A percentile compares a stretch with the other conserved stretches of the same genome.
These are phyloP conservation scores for Penicillium crystallinum DNA, from an alignment of 495 filamentous ascomycete genomes.

Conservation along the genomic window DNA sequence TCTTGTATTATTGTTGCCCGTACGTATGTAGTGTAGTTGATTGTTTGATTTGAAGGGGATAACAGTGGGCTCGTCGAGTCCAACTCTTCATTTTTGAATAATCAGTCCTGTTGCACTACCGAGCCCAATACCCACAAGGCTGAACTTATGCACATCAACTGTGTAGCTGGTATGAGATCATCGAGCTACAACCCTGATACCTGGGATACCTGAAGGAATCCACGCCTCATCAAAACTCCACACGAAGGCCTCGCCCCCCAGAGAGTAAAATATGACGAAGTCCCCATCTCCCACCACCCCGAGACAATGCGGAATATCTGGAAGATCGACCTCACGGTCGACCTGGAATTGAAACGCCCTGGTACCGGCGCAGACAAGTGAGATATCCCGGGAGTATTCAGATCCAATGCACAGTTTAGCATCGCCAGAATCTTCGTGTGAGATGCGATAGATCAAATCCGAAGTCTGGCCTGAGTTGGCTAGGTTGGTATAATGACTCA, in stretches of 20 bases:
- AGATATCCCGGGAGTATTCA: not conserved
- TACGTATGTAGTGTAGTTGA: not conserved
- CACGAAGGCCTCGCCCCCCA: not conserved
- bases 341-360: not conserved
- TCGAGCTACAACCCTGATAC: too few relatives aligned
- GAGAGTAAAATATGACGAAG: not conserved
- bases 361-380: not conserved
- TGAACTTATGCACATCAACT: too few relatives aligned
- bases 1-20: not conserved
- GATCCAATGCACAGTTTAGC: not conserved
- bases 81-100: too few relatives aligned
- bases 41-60: not conserved
- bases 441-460: not conserved
- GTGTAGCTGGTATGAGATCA: too few relatives aligned
- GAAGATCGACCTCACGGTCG: too few relatives aligned
- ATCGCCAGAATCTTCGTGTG: not conserved
- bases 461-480: not conserved
- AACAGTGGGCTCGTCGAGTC: too few relatives aligned
- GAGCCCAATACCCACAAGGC: too few relatives aligned
- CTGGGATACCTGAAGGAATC: not conserved
- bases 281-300: constrained; percentile 2
- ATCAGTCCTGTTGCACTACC: too few relatives aligned
- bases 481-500: not conserved
- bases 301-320: not conserved
- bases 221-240: constrained; percentile 11